Evolutionary conservation across 305 asterid genomes (phyloP), one percentile per base, ranked within the genome.

Genomic region (Fraxinus sp.): DNA sequence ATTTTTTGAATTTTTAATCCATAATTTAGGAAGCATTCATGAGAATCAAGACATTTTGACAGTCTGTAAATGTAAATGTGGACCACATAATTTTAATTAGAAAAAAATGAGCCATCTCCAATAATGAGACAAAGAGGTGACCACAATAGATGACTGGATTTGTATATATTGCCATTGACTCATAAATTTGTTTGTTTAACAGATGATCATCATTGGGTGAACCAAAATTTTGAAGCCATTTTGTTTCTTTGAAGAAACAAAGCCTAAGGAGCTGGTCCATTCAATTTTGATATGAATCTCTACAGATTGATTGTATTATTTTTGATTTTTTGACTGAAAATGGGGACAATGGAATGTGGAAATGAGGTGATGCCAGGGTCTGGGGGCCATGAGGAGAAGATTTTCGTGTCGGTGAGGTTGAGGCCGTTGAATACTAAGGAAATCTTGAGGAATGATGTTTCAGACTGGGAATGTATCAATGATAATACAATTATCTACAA

Each of bases 401-500:
- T 97, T 86, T 88, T 88, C 26, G 99, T 97, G 88, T 97, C 99
- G 85, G 99, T 97, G 88, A 84, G 99, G 87, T 70, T 97, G 36
- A 89, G 98, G 91, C 98, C 99, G 5, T 85, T 95, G 93, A 93
- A 92, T 89, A 85, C 83, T 57, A 95, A 89, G 86, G 99, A 97
- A 80, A 87, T 92, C 79, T 74, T 82, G 82, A 91, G 92, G 87
- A 92, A 90, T 85, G 98, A 95, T 87, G 94, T 86, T 83, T 88
- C 97, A 36, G 99, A 97, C 85, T 97, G 99, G 99, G 99, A 95
- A 66, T 97, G 98, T 86, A 88, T 97, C 85, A 93, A 90, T 83
- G 97, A 95, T 13, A 88, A 91, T 28, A 93, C 97, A 8, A 82
- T 97, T 85, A 83, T 95, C 76, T 92, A 91, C 91, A 95, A 90